Percentiles rank a stretch among this genome's conserved stretches.
Evolutionary conservation across 257 asterid genomes (phyloP).

Genomic region (Scutellaria barbata): DNA sequence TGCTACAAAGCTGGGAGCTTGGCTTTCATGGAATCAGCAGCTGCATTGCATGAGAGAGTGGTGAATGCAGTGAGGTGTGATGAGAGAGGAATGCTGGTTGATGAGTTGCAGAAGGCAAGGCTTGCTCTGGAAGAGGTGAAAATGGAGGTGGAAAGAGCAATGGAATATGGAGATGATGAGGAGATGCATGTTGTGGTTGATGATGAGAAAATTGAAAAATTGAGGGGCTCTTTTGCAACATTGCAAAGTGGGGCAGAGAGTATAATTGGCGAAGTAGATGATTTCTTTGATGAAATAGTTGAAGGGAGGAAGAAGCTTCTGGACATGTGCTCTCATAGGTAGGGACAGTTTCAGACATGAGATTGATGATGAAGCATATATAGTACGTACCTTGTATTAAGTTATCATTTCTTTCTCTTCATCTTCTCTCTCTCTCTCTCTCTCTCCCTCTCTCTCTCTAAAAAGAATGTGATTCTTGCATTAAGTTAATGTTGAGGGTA

Average conservation of each 20-base stretch:
- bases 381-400: neutral
- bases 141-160: conserved; percentile 46
- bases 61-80: conserved; percentile 40
- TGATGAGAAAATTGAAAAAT: conserved; percentile 50
- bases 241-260: conserved; percentile 67
- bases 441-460: neutral
- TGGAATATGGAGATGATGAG: conserved; percentile 37
- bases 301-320: conserved; percentile 73
- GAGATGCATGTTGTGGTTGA: conserved; percentile 35
- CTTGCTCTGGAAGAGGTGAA: conserved; percentile 51
- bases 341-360: conserved; percentile 17
- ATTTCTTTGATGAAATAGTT: conserved; percentile 81
- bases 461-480: conserved; percentile 57
- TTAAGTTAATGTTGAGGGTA: conserved; percentile 38
- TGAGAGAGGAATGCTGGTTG: conserved; percentile 54
- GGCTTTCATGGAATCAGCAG: conserved; percentile 52
- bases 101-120: conserved; percentile 54
- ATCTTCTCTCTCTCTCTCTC: neutral
- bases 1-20: conserved; percentile 41
- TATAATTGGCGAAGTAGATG: conserved; percentile 70
- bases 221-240: conserved; percentile 60
- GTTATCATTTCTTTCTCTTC: neutral
- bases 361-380: conserved; percentile 1
- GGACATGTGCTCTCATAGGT: conserved; percentile 73
- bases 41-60: conserved; percentile 60